Evolutionary conservation across 805 yeast genomes (phyloP), one percentile per base, ranked within the genome.

Genomic region (Schwanniomyces pseudopolymorphus): DNA sequence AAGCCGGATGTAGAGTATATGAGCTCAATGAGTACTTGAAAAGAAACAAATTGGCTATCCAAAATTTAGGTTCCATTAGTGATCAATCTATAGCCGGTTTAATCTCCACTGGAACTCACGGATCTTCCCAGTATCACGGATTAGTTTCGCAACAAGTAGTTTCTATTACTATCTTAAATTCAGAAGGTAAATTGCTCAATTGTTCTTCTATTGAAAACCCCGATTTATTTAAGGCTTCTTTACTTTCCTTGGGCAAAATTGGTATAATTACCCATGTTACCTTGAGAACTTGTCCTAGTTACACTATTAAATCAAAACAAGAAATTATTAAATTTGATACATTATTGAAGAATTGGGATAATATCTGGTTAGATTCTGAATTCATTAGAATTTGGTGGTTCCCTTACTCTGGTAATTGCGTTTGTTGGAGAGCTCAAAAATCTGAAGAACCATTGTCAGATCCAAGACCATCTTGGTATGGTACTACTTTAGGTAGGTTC

Each of bases 381-480:
- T 92, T 83, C 60, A 85, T 90, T 39, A 81, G 98, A 53, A 81
- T 90, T 42, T 92, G 98, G 97, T 94, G 98, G 98, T 94, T 87
- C 66, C 98, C 99, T 1, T 94, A 92, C 65, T 77, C 94, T 14
- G 80, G 81, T 43, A 85, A 85, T 59, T 88, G 96, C 72, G 83
- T 90, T 26, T 72, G 90, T 41, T 92, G 98, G 97, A 80, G 95
- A 60, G 98, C 96, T 33, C 70, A 80, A 20, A 89, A 89, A 61
- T 81, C 96, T 1, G 69, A 70, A 21, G 87, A 85, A 31, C 78
- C 84, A 0, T 67, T 80, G 39, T 77, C 87, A 4, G 72, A 69
- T 2, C 89, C 94, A 25, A 74, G 88, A 58, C 74, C 75, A 17
- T 83, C 91, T 22, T 90, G 96, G 89, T 89, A 89, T 74, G 96